Evolutionary conservation across 2,329 filamentous ascomycete genomes (phyloP), one percentile per base, ranked within the genome.

Genomic region (Helotiales sp.): DNA sequence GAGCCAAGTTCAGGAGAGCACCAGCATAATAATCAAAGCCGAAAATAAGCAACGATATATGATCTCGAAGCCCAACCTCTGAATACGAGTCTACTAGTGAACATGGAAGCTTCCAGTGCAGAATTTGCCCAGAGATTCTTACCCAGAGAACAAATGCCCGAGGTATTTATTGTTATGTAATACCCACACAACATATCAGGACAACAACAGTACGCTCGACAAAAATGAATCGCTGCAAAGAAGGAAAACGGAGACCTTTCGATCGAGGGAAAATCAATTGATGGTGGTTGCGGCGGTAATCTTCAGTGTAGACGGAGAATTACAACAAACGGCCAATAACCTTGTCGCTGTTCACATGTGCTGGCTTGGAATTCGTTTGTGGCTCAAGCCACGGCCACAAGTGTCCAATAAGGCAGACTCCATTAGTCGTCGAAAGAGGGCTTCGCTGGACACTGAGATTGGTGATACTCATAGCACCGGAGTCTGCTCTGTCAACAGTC

Each of bases 301-400:
- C 52, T 27, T 29, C 38, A 33, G 27, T 36, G 15, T 58, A 55
- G 31, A 22, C 52, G 17, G 31, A 36, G 22, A 25, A 52, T 46
- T 49, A 58, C 56, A 71, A 71, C 3, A 24, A 15, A 34, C 76
- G 75, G 2, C 77, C 77, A 0, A 76, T 79, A 25, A 79, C 76
- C 1, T 75, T 77, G 12, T 74, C 78, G 52, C 70, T 79, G 22
- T 76, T 76, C 51, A 77, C 76, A 46, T 77, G 79, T 58, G 73
- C 76, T 17, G 75, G 76, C 1, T 68, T 78, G 38, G 76, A 79
- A 55, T 77, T 75, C 55, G 68, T 71, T 47, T 77, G 74, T 72
- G 38, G 40, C 19, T 5, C 7, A 25, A 38, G 19, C 15, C 17
- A 25, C 9, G 19, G 19, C 2, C 10, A 12, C n/a, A 40, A 8